Percentiles rank a stretch among this genome's conserved stretches.
Conservation (phyloP, 2,329 filamentous ascomycete genomes). For the Fusarium fracticaudum region DNA sequence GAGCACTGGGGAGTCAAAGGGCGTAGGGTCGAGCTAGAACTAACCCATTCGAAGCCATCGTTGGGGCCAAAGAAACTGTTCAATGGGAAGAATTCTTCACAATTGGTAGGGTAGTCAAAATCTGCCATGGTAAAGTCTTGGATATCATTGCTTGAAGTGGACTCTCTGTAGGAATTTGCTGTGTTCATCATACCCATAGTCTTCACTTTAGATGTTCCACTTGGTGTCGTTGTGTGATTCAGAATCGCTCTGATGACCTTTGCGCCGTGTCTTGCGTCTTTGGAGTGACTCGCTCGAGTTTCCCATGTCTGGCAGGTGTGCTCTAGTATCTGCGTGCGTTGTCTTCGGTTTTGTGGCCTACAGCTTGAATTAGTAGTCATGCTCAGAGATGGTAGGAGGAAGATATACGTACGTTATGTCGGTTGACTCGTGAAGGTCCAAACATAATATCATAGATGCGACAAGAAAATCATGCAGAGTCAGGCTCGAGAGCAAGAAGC, state of each 20-base stretch:
- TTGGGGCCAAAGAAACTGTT: constrained; percentile 50
- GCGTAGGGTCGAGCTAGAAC: constrained; percentile 11
- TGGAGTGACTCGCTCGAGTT: constrained; percentile 49
- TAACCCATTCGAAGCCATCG: constrained; percentile 54
- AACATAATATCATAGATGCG: constrained; percentile 67
- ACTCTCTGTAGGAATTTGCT: background rate
- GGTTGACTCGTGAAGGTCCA: constrained; percentile 57
- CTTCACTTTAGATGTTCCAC: background rate
- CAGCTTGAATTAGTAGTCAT: constrained; percentile 10
- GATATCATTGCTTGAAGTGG: background rate
- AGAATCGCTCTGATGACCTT: constrained; percentile 56
- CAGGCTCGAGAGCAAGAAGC: constrained; percentile 63
- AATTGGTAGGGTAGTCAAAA: constrained; percentile 38
- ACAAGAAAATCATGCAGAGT: constrained; percentile 67
- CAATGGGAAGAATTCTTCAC: constrained; percentile 48
- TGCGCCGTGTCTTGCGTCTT: constrained; percentile 56
- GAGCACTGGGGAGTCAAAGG: background rate
- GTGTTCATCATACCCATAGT: background rate
- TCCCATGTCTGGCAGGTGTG: constrained; percentile 56
- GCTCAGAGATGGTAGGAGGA: background rate
- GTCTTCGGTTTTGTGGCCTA: constrained; percentile 46
- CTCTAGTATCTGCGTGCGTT: constrained; percentile 50
- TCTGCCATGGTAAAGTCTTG: constrained; percentile 20
- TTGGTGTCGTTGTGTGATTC: constrained; percentile 45
- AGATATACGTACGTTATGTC: constrained; percentile 47